Evolutionary conservation across 1,139 yeast species (phyloP), one percentile per base, ranked within the genome.

Genomic region (Hyphopichia pseudoburtonii): DNA sequence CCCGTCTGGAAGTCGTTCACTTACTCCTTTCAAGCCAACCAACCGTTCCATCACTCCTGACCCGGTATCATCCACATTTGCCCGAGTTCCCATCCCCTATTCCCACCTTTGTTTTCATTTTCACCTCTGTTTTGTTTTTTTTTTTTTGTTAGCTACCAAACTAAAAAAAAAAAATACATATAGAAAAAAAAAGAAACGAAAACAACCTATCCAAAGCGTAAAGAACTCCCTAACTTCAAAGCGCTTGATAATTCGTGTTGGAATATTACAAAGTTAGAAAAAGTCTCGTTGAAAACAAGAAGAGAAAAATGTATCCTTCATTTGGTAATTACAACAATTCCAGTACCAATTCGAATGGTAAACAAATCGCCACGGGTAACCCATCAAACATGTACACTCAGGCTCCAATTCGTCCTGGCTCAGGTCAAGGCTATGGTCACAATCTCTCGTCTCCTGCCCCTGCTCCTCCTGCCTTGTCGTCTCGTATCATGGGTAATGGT

Each of bases 241-340:
- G n/a, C n/a, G n/a, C n/a, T n/a, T n/a, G n/a, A n/a, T n/a, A n/a
- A n/a, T n/a, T n/a, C n/a, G n/a, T n/a, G n/a, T n/a, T n/a, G n/a
- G n/a, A n/a, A n/a, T n/a, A n/a, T n/a, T n/a, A n/a, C n/a, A n/a
- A n/a, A n/a, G n/a, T n/a, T n/a, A n/a, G n/a, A n/a, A n/a, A n/a
- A n/a, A n/a, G n/a, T n/a, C n/a, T n/a, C n/a, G n/a, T n/a, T n/a
- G n/a, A n/a, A n/a, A n/a, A n/a, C n/a, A n/a, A n/a, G n/a, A n/a
- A n/a, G n/a, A n/a, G n/a, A 4, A 27, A 14, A 12, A 47, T 50
- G 54, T 50, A 50, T 39, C 51, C 43, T 32, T 51, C 54, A 19
- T 41, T 38, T 17, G 46, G 48, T 22, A 39, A 37, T 25, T 42
- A 39, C 36, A 42, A 38, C 28, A 44, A 37, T 23, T 34, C 19